Conservation (phyloP, 148 eudicot species). For the Arbutus unedo region DNA sequence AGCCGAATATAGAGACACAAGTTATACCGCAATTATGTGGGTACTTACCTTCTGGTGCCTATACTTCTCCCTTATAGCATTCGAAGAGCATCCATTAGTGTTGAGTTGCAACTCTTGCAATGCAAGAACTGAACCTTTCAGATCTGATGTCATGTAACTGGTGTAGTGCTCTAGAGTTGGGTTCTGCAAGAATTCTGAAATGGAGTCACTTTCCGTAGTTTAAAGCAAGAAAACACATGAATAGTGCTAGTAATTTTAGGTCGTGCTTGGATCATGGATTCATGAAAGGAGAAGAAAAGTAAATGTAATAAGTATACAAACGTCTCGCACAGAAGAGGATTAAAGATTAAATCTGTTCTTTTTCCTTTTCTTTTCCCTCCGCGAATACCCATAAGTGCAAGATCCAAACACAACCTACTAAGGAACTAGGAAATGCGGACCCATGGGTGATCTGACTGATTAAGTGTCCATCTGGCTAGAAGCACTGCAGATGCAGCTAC, state of each 20-base stretch:
- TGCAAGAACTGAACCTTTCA: slow-evolving; percentile 51
- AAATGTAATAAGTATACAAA: not conserved
- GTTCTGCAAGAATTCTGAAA: slow-evolving; percentile 47
- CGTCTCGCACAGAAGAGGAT: not conserved
- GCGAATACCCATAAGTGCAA: not conserved
- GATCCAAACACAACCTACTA: not conserved
- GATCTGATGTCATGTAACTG: slow-evolving; percentile 44
- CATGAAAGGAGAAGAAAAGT: not conserved
- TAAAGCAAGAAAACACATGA: not conserved
- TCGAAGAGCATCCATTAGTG: slow-evolving; percentile 36
- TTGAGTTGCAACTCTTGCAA: slow-evolving; percentile 68
- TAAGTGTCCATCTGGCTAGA: slow-evolving; percentile 85
- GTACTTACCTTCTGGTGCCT: slow-evolving; percentile 59
- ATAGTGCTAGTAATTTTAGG: not conserved
- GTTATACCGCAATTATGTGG: not conserved
- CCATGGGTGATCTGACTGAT: slow-evolving; percentile 79
- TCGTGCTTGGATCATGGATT: not conserved
- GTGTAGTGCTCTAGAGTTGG: slow-evolving; percentile 81
- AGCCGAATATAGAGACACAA: not conserved
- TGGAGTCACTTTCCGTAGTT: not conserved
- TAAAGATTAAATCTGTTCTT: not conserved
- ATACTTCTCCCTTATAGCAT: slow-evolving; percentile 77
- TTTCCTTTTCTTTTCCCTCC: not conserved
- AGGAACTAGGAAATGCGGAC: slow-evolving; percentile 33
- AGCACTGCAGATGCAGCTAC: slow-evolving; percentile 88